Percentiles rank a stretch among this genome's conserved stretches.
Conservation (phyloP, 169 alveolate genomes). For the Eimeria praecox region DNA sequence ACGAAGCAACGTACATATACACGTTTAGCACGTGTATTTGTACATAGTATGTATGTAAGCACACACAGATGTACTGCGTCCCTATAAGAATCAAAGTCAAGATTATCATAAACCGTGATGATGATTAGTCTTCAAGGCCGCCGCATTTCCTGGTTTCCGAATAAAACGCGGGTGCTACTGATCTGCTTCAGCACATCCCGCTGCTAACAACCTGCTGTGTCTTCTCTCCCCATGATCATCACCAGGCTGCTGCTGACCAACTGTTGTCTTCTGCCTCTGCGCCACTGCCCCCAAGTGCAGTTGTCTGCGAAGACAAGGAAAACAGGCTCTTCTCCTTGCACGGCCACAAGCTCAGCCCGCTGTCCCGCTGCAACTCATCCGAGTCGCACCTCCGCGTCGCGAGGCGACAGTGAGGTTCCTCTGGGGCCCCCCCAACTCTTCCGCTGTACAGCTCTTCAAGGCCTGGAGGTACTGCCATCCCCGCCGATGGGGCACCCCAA, state of each 20-base stretch:
- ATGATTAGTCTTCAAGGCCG: no score
- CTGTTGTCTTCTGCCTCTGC: not conserved
- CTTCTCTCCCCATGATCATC: not conserved
- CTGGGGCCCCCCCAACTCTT: not conserved
- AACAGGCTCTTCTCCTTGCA: not conserved
- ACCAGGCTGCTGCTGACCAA: constrained; percentile 15
- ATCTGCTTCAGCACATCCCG: not conserved
- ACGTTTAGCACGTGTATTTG: no score
- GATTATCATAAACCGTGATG: no score
- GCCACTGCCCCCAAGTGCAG: not conserved
- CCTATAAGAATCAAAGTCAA: not conserved
- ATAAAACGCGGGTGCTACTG: not conserved
- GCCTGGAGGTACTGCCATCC: not conserved
- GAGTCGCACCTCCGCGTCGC: not conserved
- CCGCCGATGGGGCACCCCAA: not conserved
- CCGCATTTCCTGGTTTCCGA: not conserved
- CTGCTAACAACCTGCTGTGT: not conserved
- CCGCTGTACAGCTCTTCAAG: not conserved
- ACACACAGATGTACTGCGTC: not conserved
- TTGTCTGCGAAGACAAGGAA: not conserved
- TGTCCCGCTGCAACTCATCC: not conserved
- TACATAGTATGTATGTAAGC: not conserved
- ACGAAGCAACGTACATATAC: no score
- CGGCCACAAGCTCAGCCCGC: not conserved
- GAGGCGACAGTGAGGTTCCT: not conserved